Evolutionary conservation across 768 basidiomycete species (phyloP).

Genomic region (Pholiota microspora): DNA sequence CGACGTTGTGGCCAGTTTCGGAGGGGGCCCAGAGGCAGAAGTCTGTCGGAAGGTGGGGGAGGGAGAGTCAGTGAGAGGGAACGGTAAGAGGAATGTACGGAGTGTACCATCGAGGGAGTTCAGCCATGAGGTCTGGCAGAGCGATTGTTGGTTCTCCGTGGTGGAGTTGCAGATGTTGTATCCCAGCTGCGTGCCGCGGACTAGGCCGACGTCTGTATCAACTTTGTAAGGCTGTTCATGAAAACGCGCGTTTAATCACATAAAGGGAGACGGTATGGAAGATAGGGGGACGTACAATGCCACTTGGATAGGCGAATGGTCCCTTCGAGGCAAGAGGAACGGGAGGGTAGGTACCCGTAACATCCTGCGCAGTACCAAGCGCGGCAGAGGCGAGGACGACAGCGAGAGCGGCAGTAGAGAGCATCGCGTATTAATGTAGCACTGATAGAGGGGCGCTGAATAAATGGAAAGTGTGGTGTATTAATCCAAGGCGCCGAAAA

Average conservation of each 20-base stretch:
- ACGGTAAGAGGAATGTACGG: neutral
- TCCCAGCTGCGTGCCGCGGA: constrained; percentile 48
- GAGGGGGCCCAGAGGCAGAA: constrained; percentile 70
- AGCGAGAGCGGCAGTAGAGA: constrained; percentile 7
- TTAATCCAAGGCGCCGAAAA: neutral
- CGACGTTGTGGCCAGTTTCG: constrained; percentile 51
- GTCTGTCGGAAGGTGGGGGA: constrained; percentile 43
- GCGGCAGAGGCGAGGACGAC: constrained; percentile 18
- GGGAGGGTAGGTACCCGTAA: constrained; percentile 33
- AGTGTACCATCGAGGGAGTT: constrained; percentile 47
- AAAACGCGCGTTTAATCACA: constrained; percentile 37
- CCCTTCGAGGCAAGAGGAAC: constrained; percentile 40
- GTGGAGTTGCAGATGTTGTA: constrained; percentile 70
- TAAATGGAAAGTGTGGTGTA: neutral
- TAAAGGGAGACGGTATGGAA: constrained; percentile 1
- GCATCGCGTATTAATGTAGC: too few relatives aligned
- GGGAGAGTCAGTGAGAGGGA: neutral
- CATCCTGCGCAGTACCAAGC: constrained; percentile 21
- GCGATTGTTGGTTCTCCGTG: constrained; percentile 56
- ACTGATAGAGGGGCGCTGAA: too few relatives aligned
- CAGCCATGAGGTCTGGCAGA: constrained; percentile 59
- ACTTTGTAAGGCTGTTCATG: constrained; percentile 32
- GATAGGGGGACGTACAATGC: constrained; percentile 30
- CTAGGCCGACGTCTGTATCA: constrained; percentile 31
- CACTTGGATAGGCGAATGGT: constrained; percentile 36